Evolutionary conservation across 148 eudicot species (phyloP), one percentile per base, ranked within the genome.

Genomic region (Silene conica): DNA sequence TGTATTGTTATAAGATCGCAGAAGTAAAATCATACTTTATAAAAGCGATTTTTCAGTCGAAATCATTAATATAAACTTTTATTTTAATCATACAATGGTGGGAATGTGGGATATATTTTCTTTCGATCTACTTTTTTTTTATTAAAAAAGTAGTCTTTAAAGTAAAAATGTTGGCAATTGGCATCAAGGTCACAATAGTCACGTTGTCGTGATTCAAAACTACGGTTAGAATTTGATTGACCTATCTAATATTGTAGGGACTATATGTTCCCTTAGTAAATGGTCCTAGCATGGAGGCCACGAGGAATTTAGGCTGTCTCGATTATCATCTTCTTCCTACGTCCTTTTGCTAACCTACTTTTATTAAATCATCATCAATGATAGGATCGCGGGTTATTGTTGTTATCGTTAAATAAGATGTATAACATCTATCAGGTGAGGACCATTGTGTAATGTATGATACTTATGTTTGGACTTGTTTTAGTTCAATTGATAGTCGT

Each of bases 221-320:
- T 69, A 63, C 62, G 62, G 70, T 74, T 31, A 56, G 23, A n/a
- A 69, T 63, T 25, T 22, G 66, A 74, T 55, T 74, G 78, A 63
- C 41, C 45, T 71, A 72, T 31, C 25, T 73, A 63, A 52, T 62
- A 25, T 19, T 7, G 67, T 71, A 55, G 71, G 79, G 11, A 78
- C 76, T 70, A 8, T 63, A 26, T 74, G 74, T 34, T 69, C 72
- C 74, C 58, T 69, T 26, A 65, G 11, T 43, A 64, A 57, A 77
- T 80, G 79, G 79, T 80, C 83, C 82, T 64, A 58, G 69, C 63
- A 70, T 80, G 82, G 55, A 74, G 72, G 69, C 68, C 73, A 63
- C 23, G 71, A 69, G 41, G 41, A 52, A 23, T 71, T 67, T 65
- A 71, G 68, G 66, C 38, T 55, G 54, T 77, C 41, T 18, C 45